These are phyloP conservation scores for Nowakowskiella sp. DNA, from an alignment of 192 early-diverging fungal species.

Conservation along the genomic window DNA sequence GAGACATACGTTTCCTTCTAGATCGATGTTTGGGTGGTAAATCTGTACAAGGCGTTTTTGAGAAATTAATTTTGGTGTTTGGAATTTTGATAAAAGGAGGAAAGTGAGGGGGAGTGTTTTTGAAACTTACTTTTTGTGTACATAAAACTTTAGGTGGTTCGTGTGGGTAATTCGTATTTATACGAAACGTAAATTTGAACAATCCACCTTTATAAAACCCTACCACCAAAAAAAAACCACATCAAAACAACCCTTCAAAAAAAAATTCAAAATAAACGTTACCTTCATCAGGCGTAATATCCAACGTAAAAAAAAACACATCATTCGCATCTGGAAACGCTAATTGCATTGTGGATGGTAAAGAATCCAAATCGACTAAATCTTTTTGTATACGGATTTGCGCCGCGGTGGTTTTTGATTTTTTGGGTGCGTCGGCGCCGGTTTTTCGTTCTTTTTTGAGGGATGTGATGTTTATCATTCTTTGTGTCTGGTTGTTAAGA, in stretches of 20 bases:
- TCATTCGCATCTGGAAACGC: constrained; percentile 69
- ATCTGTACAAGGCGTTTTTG: constrained; percentile 59
- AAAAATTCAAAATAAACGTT: constrained; percentile 1
- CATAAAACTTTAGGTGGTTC: constrained; percentile 85
- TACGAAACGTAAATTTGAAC: constrained; percentile 74
- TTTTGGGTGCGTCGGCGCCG: constrained; percentile 41
- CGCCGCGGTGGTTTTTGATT: constrained; percentile 74
- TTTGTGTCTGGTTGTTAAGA: too few relatives aligned
- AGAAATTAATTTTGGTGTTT: background rate
- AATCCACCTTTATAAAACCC: constrained; percentile 79
- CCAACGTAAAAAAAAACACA: constrained; percentile 73
- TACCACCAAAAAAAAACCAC: constrained; percentile 10
- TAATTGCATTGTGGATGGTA: constrained; percentile 69
- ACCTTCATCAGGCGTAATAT: constrained; percentile 84
- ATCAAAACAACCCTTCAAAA: constrained; percentile 3
- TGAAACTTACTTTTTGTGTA: constrained; percentile 62
- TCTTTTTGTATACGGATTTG: constrained; percentile 95
- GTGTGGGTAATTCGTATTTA: constrained; percentile 87
- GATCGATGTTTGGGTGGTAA: constrained; percentile 97
- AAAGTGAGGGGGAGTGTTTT: constrained; percentile 1
- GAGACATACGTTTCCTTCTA: constrained; percentile 92
- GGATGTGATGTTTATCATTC: constrained; percentile 84
- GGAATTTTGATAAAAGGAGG: background rate
- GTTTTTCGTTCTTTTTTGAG: constrained; percentile 64
- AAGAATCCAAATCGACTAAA: constrained; percentile 64